These are phyloP conservation scores for Solanum hybrid DNA, from an alignment of 305 asterid species.

Conservation along the genomic window DNA sequence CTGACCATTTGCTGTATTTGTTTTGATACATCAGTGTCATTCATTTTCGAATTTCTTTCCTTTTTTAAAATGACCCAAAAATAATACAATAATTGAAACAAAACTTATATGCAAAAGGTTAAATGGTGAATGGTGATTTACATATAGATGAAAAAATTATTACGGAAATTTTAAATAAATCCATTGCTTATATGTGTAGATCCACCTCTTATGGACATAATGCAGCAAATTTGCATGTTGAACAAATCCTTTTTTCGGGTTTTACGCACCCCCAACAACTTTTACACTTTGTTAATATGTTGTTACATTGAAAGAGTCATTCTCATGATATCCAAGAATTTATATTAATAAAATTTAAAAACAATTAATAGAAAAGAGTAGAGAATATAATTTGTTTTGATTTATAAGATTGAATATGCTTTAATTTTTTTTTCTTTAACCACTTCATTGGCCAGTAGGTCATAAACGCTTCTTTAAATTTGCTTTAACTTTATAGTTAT, in stretches of 20 bases:
- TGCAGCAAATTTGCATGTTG: not conserved
- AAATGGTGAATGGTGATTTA: too few species aligned
- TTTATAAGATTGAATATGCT: not conserved
- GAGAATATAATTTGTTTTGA: not conserved
- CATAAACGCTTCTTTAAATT: not conserved
- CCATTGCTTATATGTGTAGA: not conserved
- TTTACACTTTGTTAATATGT: not conserved
- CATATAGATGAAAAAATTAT: too few species aligned
- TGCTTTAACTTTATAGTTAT: not conserved
- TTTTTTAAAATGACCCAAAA: not conserved
- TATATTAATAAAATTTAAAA: not conserved
- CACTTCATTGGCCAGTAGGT: not conserved
- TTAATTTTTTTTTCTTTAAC: not conserved
- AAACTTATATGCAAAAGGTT: not conserved
- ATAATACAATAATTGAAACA: not conserved
- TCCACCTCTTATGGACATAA: not conserved
- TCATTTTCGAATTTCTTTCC: constrained; percentile 8
- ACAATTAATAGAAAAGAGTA: not conserved
- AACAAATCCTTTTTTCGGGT: not conserved
- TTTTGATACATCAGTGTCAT: constrained; percentile 36
- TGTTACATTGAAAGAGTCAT: not conserved
- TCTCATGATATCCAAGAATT: not conserved
- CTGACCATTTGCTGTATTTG: constrained; percentile 45
- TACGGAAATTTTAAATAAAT: too few species aligned
- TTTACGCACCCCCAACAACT: not conserved